Evolutionary conservation across 208 protist species (phyloP), one percentile per base, ranked within the genome.

Genomic region (Willaertia magna): DNA sequence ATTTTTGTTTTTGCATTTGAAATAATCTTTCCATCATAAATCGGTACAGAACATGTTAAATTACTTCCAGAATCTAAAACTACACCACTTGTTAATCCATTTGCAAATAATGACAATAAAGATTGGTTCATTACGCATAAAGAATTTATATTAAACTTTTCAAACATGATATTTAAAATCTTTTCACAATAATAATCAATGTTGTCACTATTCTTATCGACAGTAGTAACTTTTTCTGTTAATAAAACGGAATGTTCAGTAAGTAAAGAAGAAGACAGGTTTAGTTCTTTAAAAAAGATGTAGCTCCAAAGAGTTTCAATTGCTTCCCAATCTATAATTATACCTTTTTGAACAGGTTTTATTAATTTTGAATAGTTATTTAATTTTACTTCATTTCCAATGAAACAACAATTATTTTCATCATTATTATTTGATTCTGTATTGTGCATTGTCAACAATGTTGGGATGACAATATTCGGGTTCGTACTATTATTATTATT

Each of bases 171-270:
- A 4, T 76, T 9, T 14, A 30, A 18, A 9, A 18, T 76, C 67
- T 76, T 76, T n/a, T 59, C 51, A n/a, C 51, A 20, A n/a, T n/a
- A n/a, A n/a, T n/a, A n/a, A n/a, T n/a, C n/a, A n/a, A 95, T 93
- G 84, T 95, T 94, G 85, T 96, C 92, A 40, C 95, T 85, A 87
- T 96, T 96, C 26, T 49, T 89, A 59, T 93, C 93, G 22, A 87
- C 84, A 78, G 90, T 91, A 34, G 93, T 78, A 79, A 90, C 85
- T 39, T 88, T 84, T 42, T 93, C 91, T 11, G 91, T 93, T 0
- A 93, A 51, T 14, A 87, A 4, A 4, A 87, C 87, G 34, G 84
- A 4, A 51, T 90, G 89, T 40, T 75, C 79, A 40, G 47, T 42
- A 14, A n/a, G n/a, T n/a, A n/a, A n/a, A n/a, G n/a, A n/a, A 30